Conservation (phyloP, 23 red algal species). For the Gracilaria domingensis region DNA sequence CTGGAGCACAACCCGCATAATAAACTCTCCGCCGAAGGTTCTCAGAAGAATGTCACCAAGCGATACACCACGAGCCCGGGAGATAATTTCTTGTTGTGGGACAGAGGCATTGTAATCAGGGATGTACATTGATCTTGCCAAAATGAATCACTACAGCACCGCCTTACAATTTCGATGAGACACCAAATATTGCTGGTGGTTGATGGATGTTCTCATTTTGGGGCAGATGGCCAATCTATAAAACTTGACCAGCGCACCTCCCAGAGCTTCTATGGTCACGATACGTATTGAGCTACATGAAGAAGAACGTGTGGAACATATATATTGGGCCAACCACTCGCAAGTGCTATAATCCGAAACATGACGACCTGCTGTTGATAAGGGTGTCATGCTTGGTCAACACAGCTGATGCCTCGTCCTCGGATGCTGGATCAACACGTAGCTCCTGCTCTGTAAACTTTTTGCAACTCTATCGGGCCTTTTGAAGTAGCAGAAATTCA, state of each 20-base stretch:
- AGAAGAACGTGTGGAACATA: neutral
- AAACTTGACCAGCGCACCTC: neutral
- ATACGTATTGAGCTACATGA: neutral
- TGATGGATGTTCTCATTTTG: neutral
- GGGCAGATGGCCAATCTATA: neutral
- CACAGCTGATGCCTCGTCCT: too few relatives aligned
- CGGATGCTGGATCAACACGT: too few relatives aligned
- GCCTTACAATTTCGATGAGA: neutral
- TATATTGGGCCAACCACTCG: neutral
- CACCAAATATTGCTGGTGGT: too few relatives aligned
- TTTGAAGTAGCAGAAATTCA: too few relatives aligned
- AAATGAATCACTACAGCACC: slow-evolving; percentile 15
- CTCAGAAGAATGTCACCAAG: neutral
- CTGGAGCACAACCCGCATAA: neutral
- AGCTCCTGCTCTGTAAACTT: too few relatives aligned
- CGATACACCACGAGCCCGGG: neutral
- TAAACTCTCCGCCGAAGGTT: neutral
- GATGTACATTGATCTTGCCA: slow-evolving; percentile 9
- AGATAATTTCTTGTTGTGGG: neutral
- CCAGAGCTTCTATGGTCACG: neutral
- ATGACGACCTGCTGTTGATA: neutral
- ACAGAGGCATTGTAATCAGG: neutral
- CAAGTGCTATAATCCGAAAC: neutral
- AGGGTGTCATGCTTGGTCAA: too few relatives aligned
- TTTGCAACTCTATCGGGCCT: too few relatives aligned